Evolutionary conservation across 805 yeast genomes (phyloP).

Genomic region (Sungouiella thailandica): DNA sequence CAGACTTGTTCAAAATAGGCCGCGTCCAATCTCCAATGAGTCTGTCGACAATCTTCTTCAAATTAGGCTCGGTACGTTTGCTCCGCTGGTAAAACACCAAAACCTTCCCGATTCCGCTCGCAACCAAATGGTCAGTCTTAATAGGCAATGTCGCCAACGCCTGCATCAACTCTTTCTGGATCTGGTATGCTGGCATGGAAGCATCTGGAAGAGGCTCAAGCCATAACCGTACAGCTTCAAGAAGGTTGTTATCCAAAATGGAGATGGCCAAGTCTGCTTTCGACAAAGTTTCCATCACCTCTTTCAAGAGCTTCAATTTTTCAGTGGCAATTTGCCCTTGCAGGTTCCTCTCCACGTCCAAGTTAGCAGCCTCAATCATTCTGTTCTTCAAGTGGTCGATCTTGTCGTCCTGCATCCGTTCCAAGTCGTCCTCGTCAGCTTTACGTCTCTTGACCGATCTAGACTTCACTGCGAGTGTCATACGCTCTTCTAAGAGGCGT

Average conservation of each 20-base stretch:
- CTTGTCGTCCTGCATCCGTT: conserved; percentile 89
- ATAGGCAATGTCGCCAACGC: conserved; percentile 79
- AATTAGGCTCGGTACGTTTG: conserved; percentile 78
- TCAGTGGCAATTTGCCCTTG: conserved; percentile 67
- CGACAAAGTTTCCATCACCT: conserved; percentile 68
- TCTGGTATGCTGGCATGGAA: conserved; percentile 94
- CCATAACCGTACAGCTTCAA: conserved; percentile 95
- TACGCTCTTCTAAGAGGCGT: conserved; percentile 71
- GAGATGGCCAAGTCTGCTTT: conserved; percentile 87
- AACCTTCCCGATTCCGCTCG: conserved; percentile 90
- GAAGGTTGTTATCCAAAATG: conserved; percentile 84
- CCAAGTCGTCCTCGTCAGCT: conserved; percentile 89
- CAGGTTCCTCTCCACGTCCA: conserved; percentile 57
- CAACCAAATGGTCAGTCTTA: conserved; percentile 91
- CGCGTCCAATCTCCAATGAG: conserved; percentile 97
- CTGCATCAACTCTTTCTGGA: conserved; percentile 79
- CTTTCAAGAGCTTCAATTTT: conserved; percentile 75
- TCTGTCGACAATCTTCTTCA: conserved; percentile 85
- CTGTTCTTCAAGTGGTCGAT: conserved; percentile 76
- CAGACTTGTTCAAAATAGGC: conserved; percentile 94
- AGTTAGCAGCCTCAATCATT: conserved; percentile 85
- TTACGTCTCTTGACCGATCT: conserved; percentile 56
- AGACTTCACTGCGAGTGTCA: conserved; percentile 71
- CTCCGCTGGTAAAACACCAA: conserved; percentile 90
- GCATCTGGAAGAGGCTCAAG: conserved; percentile 97